A percentile compares a stretch with the other conserved stretches of the same genome.
phyloP scores from a whole-genome alignment of 805 yeast genomes.

The Sugiyamaella smithiae region DNA sequence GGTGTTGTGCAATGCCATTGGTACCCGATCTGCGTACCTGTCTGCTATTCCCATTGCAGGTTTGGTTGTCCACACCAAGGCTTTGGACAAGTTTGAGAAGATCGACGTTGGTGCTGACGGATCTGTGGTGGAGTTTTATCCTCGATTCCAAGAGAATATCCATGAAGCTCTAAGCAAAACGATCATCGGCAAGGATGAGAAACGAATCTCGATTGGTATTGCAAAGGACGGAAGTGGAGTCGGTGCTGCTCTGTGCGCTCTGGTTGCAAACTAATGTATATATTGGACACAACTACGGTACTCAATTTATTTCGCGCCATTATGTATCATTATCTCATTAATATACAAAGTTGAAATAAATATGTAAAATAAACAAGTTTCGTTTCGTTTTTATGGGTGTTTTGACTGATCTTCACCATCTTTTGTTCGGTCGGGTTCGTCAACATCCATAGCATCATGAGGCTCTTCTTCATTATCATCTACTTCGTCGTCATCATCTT shows the following conservation, averaged over 20 bases:
- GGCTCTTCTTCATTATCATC: background rate
- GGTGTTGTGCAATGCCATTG: conserved; percentile 69
- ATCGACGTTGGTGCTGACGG: conserved; percentile 97
- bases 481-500: conserved; percentile 15
- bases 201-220: conserved; percentile 70
- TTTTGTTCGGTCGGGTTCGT: too few species aligned
- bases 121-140: conserved; percentile 88
- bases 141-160: conserved; percentile 77
- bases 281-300: background rate
- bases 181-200: conserved; percentile 67
- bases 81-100: conserved; percentile 64
- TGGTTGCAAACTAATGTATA: conserved; percentile 28
- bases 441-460: background rate
- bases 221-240: conserved; percentile 97
- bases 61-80: conserved; percentile 60
- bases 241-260: conserved; percentile 94
- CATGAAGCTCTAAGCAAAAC: conserved; percentile 63
- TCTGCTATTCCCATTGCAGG: conserved; percentile 91
- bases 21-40: conserved; percentile 84
- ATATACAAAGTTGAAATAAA: conserved; percentile 3
- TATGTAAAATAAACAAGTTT: too few species aligned
- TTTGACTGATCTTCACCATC: too few species aligned
- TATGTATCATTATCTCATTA: conserved; percentile 2
- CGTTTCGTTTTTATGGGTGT: too few species aligned
- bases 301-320: background rate